phyloP scores from a whole-genome alignment of 352 stramenopile genomes.

The Pythium biforme region DNA sequence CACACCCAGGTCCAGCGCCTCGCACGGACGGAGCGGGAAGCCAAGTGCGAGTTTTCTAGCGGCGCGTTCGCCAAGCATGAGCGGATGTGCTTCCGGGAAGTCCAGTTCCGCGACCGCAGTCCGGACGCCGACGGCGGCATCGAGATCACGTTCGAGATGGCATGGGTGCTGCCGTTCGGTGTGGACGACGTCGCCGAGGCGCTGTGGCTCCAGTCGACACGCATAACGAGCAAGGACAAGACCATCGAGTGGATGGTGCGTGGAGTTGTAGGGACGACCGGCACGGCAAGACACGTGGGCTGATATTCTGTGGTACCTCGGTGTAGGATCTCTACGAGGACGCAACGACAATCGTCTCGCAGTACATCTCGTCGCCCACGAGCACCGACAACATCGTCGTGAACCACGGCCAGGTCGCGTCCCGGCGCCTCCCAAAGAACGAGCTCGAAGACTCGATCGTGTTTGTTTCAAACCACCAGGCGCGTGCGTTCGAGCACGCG shows the following conservation, averaged over 20 bases:
- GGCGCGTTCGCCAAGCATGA: conserved; percentile 3
- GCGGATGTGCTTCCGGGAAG: conserved; percentile 5
- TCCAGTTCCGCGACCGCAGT: conserved; percentile 13
- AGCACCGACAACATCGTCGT: not conserved
- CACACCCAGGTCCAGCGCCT: not conserved
- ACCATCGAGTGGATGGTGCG: conserved; percentile 12
- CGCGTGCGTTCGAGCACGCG: not conserved
- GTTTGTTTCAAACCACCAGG: conserved; percentile 10
- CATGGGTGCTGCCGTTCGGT: conserved; percentile 15
- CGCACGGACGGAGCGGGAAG: not conserved
- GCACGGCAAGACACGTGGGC: not conserved
- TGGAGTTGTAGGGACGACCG: not conserved
- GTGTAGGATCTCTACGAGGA: conserved; percentile 5
- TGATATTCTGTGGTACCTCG: not conserved
- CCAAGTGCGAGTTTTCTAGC: not conserved
- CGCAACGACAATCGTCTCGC: conserved; percentile 2
- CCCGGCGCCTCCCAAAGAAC: not conserved
- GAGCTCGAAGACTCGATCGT: conserved; percentile 1
- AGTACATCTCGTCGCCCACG: conserved; percentile 4
- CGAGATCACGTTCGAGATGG: conserved; percentile 15
- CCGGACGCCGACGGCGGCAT: conserved; percentile 10
- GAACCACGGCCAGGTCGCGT: conserved; percentile 17
- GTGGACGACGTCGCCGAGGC: conserved; percentile 9
- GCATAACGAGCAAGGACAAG: conserved; percentile 9
- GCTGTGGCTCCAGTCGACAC: conserved; percentile 12